These are phyloP conservation scores for Crithidia bombi DNA, from an alignment of 208 protist species.

Conservation along the genomic window DNA sequence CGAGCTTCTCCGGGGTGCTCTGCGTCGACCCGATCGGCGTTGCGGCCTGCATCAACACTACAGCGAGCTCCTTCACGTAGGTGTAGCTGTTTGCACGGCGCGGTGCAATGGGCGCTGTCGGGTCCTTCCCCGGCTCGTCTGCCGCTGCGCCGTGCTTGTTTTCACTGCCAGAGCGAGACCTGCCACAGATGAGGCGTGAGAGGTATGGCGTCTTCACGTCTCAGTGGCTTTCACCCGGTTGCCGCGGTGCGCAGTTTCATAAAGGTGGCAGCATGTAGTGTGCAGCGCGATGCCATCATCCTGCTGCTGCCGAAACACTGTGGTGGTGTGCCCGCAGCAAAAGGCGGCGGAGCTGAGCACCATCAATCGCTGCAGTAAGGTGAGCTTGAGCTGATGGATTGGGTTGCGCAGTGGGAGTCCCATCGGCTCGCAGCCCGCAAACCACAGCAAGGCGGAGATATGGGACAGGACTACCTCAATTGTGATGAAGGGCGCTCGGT, in stretches of 20 bases:
- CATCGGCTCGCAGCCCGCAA: conserved; percentile 43
- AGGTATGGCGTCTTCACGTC: neutral
- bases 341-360: conserved; percentile 44
- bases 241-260: neutral
- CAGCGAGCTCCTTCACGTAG: conserved; percentile 33
- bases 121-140: neutral
- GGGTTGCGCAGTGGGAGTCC: conserved; percentile 49
- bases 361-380: conserved; percentile 37
- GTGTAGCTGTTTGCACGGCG: conserved; percentile 35
- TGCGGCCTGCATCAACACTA: conserved; percentile 17
- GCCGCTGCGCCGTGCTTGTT: neutral
- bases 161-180: neutral
- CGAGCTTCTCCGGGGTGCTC: conserved; percentile 34
- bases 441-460: conserved; percentile 45
- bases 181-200: neutral
- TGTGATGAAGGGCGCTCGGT: conserved; percentile 33
- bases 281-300: conserved; percentile 33
- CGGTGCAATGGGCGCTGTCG: neutral
- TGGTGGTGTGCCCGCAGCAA: conserved; percentile 29
- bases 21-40: conserved; percentile 24
- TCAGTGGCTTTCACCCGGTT: neutral
- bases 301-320: conserved; percentile 22
- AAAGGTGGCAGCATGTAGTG: conserved; percentile 21
- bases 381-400: conserved; percentile 43
- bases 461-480: conserved; percentile 33